phyloP scores from a whole-genome alignment of 1,284 basidiomycete genomes.

The Albatrellus sp. region DNA sequence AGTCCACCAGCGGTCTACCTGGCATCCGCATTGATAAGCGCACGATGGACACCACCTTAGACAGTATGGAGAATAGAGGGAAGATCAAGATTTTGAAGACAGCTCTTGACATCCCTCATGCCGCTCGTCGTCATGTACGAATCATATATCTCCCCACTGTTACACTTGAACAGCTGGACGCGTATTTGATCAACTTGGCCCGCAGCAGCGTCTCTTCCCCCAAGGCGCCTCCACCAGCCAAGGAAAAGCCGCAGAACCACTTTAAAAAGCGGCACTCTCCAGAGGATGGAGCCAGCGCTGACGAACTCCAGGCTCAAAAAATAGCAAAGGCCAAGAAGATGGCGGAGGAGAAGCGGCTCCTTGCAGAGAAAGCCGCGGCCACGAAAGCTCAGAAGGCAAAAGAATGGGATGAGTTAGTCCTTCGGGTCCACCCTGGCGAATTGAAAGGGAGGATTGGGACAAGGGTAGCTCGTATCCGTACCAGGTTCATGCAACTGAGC shows the following conservation, averaged over 20 bases:
- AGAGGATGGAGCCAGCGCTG: not conserved
- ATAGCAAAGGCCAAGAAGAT: constrained; percentile 28
- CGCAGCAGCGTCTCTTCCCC: constrained; percentile 31
- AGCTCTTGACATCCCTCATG: constrained; percentile 38
- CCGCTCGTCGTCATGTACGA: constrained; percentile 37
- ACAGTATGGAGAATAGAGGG: constrained; percentile 45
- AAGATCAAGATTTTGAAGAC: constrained; percentile 57
- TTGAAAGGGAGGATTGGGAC: constrained; percentile 33
- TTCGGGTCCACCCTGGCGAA: constrained; percentile 37
- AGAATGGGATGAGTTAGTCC: constrained; percentile 51
- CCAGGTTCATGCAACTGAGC: constrained; percentile 39
- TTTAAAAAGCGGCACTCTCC: not conserved
- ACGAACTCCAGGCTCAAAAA: constrained; percentile 24
- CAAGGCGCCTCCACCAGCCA: constrained; percentile 29
- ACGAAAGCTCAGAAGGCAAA: constrained; percentile 40
- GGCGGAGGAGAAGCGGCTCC: constrained; percentile 32
- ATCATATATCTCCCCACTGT: constrained; percentile 49
- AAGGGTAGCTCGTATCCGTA: constrained; percentile 40
- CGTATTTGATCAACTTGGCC: constrained; percentile 39
- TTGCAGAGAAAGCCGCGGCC: constrained; percentile 46
- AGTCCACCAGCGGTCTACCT: constrained; percentile 52
- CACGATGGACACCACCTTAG: constrained; percentile 47
- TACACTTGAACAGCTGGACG: constrained; percentile 34
- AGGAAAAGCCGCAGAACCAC: constrained; percentile 10
- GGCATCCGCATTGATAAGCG: constrained; percentile 63